These are phyloP conservation scores for Begonia masoniana DNA, from an alignment of 306 rosid species.

Conservation along the genomic window DNA sequence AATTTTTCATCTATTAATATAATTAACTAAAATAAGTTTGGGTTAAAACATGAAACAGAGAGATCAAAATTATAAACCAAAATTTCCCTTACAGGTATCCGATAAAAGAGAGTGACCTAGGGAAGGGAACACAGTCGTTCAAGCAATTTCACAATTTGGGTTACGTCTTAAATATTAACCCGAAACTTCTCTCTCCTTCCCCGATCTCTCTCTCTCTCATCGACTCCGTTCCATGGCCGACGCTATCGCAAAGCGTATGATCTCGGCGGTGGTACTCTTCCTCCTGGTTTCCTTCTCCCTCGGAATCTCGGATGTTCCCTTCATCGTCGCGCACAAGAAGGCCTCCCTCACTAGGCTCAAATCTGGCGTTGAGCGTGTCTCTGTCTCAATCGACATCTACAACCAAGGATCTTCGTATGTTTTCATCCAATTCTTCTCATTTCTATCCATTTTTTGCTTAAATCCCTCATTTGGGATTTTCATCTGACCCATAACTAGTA, in stretches of 20 bases:
- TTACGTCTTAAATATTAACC: too few species aligned
- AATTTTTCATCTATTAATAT: too few species aligned
- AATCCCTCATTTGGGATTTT: too few species aligned
- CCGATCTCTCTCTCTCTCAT: not conserved
- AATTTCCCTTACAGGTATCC: too few species aligned
- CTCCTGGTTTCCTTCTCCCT: conserved; percentile 25
- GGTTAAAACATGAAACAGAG: too few species aligned
- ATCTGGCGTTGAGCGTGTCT: conserved; percentile 78
- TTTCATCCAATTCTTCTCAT: not conserved
- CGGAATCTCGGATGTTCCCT: conserved; percentile 74
- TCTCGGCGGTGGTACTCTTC: conserved; percentile 25
- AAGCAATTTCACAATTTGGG: too few species aligned
- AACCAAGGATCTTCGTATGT: conserved; percentile 91
- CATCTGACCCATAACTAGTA: conserved; percentile 4
- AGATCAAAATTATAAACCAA: too few species aligned
- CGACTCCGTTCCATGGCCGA: conserved; percentile 38
- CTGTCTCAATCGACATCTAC: conserved; percentile 84
- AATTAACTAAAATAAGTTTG: too few species aligned
- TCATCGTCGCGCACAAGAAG: conserved; percentile 93
- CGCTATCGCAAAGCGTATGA: conserved; percentile 23
- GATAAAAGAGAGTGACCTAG: too few species aligned
- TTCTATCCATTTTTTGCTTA: not conserved
- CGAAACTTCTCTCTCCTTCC: too few species aligned
- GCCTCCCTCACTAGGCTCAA: conserved; percentile 79
- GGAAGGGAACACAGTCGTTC: too few species aligned